Conservation (phyloP, 179 eudicot species). For the Silene vulgaris region DNA sequence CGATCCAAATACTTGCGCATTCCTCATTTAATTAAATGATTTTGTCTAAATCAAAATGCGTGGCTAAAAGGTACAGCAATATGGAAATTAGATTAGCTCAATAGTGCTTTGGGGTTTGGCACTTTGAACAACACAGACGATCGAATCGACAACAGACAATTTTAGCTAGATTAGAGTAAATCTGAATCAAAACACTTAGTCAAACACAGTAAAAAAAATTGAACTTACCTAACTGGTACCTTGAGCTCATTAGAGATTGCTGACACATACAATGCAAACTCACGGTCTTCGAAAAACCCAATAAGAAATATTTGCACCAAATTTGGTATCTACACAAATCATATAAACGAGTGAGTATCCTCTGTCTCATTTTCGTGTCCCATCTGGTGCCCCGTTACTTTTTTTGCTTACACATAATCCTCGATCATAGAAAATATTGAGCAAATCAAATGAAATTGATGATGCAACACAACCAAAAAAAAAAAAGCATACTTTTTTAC, state of each 20-base stretch:
- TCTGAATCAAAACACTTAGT: not conserved
- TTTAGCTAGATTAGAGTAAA: not conserved
- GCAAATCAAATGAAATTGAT: not conserved
- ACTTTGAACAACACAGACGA: too few relatives aligned
- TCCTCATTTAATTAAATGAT: not conserved
- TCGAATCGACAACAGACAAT: too few relatives aligned
- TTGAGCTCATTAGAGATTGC: slow-evolving; percentile 77
- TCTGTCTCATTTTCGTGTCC: too few relatives aligned
- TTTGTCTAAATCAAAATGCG: not conserved
- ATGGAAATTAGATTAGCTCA: too few relatives aligned
- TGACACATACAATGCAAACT: slow-evolving; percentile 70
- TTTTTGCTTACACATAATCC: not conserved
- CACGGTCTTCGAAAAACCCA: slow-evolving; percentile 73
- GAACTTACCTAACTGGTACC: slow-evolving; percentile 75
- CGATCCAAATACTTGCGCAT: not conserved
- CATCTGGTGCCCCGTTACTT: too few relatives aligned
- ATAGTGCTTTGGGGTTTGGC: too few relatives aligned
- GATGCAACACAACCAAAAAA: not conserved
- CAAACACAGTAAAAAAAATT: not conserved
- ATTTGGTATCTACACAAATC: slow-evolving; percentile 60
- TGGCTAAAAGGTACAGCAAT: not conserved
- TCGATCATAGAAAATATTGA: slow-evolving; percentile 6
- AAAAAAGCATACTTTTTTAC: slow-evolving; percentile 53
- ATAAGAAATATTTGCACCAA: slow-evolving; percentile 61
- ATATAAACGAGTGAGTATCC: not conserved